phyloP scores from a whole-genome alignment of 2,329 filamentous ascomycete genomes.

The Alternaria dauci region DNA sequence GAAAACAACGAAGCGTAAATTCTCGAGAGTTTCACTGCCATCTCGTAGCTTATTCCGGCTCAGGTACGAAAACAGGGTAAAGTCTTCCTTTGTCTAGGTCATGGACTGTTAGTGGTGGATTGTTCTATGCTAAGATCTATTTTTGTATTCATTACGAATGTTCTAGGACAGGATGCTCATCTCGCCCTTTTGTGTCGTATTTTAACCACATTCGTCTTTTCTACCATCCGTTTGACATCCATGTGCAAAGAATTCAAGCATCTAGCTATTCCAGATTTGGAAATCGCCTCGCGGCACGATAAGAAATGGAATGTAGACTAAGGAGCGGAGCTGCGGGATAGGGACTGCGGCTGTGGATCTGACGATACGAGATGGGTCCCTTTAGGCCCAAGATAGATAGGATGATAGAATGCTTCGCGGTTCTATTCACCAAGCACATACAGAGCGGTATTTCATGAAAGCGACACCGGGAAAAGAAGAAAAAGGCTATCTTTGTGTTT shows the following conservation, averaged over 20 bases:
- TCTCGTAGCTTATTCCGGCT: too few species aligned
- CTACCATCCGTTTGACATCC: not conserved
- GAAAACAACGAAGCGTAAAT: not conserved
- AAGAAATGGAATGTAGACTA: not conserved
- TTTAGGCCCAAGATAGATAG: not conserved
- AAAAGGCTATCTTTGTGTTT: not conserved
- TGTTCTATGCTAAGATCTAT: not conserved
- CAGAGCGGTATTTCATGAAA: not conserved
- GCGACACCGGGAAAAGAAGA: not conserved
- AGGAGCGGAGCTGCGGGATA: not conserved
- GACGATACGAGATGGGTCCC: not conserved
- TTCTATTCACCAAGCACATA: not conserved
- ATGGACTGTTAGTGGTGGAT: not conserved
- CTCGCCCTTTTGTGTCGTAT: not conserved
- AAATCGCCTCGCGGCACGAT: not conserved
- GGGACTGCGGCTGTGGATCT: not conserved
- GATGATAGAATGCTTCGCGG: not conserved
- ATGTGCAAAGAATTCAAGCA: not conserved
- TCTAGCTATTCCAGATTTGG: not conserved
- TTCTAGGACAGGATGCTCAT: not conserved
- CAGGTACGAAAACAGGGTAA: not conserved
- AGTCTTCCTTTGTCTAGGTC: not conserved
- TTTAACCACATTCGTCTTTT: not conserved
- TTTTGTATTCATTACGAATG: not conserved
- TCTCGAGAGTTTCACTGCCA: not conserved